Conservation (phyloP, 305 asterid species). For the Fraxinus greggii region DNA sequence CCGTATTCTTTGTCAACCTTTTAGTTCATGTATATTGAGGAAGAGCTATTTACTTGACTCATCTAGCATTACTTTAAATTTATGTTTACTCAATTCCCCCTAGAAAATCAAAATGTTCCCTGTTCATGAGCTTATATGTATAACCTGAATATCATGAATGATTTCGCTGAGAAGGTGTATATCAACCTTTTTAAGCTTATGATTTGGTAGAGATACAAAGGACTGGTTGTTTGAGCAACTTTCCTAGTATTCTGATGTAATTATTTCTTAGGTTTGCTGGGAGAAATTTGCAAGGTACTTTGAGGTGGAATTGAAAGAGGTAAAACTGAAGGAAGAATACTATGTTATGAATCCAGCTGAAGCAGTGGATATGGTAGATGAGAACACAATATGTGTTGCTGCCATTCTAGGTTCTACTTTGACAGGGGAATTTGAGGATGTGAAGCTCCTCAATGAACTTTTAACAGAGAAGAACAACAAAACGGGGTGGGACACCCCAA, state of each 20-base stretch:
- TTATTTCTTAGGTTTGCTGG: constrained; percentile 56
- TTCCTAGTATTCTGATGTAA: background rate
- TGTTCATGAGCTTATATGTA: background rate
- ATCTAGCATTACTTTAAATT: background rate
- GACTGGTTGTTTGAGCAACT: background rate
- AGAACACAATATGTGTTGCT: constrained; percentile 63
- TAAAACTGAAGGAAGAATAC: constrained; percentile 58
- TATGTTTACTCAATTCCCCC: background rate
- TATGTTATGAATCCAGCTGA: constrained; percentile 55
- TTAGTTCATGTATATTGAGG: background rate
- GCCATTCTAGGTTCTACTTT: constrained; percentile 68
- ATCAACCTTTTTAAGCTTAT: background rate
- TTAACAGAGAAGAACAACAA: constrained; percentile 44
- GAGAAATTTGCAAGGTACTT: constrained; percentile 64
- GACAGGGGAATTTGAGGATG: constrained; percentile 68
- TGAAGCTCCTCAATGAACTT: constrained; percentile 56
- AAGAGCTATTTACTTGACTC: background rate
- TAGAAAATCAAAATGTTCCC: background rate
- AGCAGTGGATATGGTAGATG: constrained; percentile 67
- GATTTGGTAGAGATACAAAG: background rate
- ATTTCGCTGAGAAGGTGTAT: background rate
- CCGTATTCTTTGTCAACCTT: background rate
- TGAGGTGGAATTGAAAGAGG: constrained; percentile 68
- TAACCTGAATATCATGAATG: background rate
- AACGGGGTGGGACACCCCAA: constrained; percentile 66